Conservation (phyloP, 257 asterid genomes). For the Penstemon newberryi region DNA sequence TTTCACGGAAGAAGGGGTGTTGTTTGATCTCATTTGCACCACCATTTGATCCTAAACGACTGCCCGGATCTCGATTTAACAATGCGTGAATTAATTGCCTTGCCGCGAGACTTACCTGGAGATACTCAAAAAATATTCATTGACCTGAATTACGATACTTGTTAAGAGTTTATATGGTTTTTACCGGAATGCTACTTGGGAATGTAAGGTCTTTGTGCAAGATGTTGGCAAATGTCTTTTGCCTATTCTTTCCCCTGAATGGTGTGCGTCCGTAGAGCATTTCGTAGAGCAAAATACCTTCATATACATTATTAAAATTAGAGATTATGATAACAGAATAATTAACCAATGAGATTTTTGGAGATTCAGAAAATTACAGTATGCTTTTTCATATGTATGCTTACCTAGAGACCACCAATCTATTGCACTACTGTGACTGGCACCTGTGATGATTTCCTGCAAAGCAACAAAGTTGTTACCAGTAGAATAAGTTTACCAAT, state of each 20-base stretch:
- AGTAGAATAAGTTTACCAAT: constrained; percentile 12
- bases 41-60: constrained; percentile 80
- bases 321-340: not conserved
- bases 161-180: no score
- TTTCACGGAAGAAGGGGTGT: constrained; percentile 82
- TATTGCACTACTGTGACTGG: constrained; percentile 91
- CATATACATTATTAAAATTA: constrained; percentile 3
- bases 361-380: not conserved
- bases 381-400: constrained; percentile 19
- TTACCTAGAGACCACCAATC: constrained; percentile 99
- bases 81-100: constrained; percentile 81
- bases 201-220: constrained; percentile 94
- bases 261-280: constrained; percentile 99
- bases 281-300: constrained; percentile 89
- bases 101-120: constrained; percentile 73
- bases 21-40: constrained; percentile 92
- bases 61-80: constrained; percentile 74
- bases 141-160: no score
- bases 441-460: constrained; percentile 95
- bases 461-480: constrained; percentile 24
- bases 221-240: constrained; percentile 91
- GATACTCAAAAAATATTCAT: not conserved
- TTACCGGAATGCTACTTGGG: constrained; percentile 96
- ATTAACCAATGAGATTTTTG: no score
- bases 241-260: constrained; percentile 95